These are phyloP conservation scores for Baorangia bicolor DNA, from an alignment of 768 basidiomycete species.

Conservation along the genomic window DNA sequence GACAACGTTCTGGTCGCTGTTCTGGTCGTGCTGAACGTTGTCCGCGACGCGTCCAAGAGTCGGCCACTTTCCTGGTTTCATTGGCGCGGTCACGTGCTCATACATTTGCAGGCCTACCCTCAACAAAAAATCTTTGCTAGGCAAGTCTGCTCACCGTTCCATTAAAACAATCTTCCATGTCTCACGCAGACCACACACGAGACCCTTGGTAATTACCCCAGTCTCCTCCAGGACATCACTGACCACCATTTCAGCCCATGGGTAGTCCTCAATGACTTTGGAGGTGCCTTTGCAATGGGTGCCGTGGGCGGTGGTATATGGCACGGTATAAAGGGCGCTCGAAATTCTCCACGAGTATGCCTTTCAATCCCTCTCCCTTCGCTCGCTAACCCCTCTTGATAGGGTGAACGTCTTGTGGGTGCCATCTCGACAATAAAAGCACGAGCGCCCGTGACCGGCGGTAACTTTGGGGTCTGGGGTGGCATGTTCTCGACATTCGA, in stretches of 20 bases:
- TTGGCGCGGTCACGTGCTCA: slow-evolving; percentile 33
- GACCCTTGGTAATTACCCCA: slow-evolving; percentile 75
- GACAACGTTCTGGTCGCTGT: background rate
- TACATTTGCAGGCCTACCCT: slow-evolving; percentile 29
- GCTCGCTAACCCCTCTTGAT: background rate
- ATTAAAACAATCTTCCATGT: slow-evolving; percentile 46
- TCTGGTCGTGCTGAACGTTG: slow-evolving; percentile 20
- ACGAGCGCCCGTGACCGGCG: slow-evolving; percentile 95
- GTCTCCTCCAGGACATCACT: background rate
- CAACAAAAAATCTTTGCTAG: slow-evolving; percentile 25
- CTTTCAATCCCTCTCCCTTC: background rate
- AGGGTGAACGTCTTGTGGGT: slow-evolving; percentile 94
- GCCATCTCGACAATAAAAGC: slow-evolving; percentile 97
- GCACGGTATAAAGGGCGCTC: slow-evolving; percentile 97
- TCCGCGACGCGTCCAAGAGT: slow-evolving; percentile 23
- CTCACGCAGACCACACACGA: slow-evolving; percentile 89
- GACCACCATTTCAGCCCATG: slow-evolving; percentile 65
- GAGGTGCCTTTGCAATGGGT: slow-evolving; percentile 97
- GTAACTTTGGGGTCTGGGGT: slow-evolving; percentile 95
- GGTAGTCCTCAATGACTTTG: slow-evolving; percentile 98
- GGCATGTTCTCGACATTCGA: slow-evolving; percentile 99
- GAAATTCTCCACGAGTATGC: slow-evolving; percentile 91
- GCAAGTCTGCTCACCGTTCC: background rate
- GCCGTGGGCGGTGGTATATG: slow-evolving; percentile 97
- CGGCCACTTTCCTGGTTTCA: slow-evolving; percentile 5